Evolutionary conservation across 352 stramenopile genomes (phyloP), one percentile per base, ranked within the genome.

Genomic region (Pilasporangium apinafurcum): DNA sequence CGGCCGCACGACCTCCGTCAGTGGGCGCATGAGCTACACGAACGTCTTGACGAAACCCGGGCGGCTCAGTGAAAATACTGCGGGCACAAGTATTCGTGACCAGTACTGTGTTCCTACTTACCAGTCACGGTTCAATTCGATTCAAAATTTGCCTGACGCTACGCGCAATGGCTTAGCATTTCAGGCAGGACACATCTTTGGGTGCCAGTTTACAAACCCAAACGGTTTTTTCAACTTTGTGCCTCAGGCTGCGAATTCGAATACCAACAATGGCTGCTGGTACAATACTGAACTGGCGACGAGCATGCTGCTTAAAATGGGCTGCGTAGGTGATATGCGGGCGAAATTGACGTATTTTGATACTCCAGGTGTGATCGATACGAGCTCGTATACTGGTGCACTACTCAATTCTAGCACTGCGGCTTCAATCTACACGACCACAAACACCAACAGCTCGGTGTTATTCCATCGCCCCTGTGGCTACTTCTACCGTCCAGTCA

Each of bases 211-310:
- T 47, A 53, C 53, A 12, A 65, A 65, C 39, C 53, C 59, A 30
- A 59, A 62, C 35, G 50, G 53, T 10, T 68, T 68, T 40, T 65
- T 64, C 48, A 68, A 68, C 46, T 68, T 68, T 22, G 59, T 57
- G 28, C 59, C 59, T 13, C 59, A 68, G 36, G 46, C 49, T 17
- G 53, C 48, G 25, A 65, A 52, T 37, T 68, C 59, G n/a, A 68
- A 68, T 47, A 43, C 49, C 8, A 43, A 42, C 45, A 68, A 68
- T 36, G 59, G 59, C 7, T 68, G 59, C 43, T 68, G 59, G 59
- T 64, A 64, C 49, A 68, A 65, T 42, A 46, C 59, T 13, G 59
- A 68, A 44, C 37, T 65, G 21, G 40, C 39, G 16, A 65, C 54
- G 18, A 55, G 44, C 31, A 40, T 37, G 8, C 24, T 68, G 37